Evolutionary conservation across 352 stramenopile species (phyloP).

Genomic region (Blastocystis sp.): DNA sequence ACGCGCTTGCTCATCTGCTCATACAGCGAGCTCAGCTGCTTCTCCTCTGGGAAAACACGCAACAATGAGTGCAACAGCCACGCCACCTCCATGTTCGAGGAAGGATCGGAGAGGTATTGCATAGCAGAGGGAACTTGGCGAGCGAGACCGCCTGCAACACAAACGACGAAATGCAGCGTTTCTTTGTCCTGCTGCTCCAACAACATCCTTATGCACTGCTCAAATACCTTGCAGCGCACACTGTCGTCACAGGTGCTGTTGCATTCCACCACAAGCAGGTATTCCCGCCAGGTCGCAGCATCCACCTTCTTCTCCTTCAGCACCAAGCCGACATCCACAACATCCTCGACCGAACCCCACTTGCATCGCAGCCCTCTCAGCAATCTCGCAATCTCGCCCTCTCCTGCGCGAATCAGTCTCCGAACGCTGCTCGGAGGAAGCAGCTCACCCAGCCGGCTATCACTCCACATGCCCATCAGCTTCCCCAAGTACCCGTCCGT

Average conservation of each 20-base stretch:
- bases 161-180: background rate
- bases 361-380: background rate
- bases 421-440: background rate
- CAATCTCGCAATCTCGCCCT: background rate
- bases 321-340: background rate
- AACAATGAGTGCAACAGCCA: background rate
- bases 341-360: background rate
- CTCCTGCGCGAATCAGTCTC: background rate
- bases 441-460: background rate
- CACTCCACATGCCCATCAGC: background rate
- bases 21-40: background rate
- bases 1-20: background rate
- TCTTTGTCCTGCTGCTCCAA: background rate
- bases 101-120: background rate
- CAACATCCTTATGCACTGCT: background rate
- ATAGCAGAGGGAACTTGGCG: background rate
- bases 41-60: background rate
- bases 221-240: background rate
- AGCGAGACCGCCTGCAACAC: background rate
- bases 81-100: background rate
- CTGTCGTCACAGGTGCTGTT: background rate
- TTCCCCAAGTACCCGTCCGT: background rate
- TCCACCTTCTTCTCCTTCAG: background rate
- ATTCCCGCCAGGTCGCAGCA: background rate
- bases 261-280: background rate